phyloP scores from a whole-genome alignment of 768 basidiomycete species.

The Pleurotus tuoliensis region DNA sequence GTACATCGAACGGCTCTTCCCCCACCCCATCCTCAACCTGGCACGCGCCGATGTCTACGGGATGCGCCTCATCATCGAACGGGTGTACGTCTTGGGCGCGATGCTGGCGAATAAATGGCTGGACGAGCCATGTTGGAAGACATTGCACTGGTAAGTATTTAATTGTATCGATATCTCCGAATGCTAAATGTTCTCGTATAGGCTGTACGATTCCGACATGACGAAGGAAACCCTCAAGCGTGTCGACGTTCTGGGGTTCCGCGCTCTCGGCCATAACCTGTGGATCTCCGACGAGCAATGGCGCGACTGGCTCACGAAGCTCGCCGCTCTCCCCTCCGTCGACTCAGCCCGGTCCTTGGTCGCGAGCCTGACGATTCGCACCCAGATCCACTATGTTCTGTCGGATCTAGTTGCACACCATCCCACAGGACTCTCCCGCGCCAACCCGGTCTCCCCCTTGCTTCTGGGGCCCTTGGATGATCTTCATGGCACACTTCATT shows the following conservation, averaged over 20 bases:
- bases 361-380: not conserved
- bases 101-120: constrained; percentile 65
- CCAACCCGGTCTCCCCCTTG: constrained; percentile 12
- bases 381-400: not conserved
- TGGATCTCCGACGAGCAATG: constrained; percentile 13
- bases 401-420: not conserved
- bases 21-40: constrained; percentile 34
- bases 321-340: constrained; percentile 4
- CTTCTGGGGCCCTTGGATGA: constrained; percentile 4
- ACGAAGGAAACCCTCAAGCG: constrained; percentile 7
- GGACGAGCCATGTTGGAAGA: constrained; percentile 49
- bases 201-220: constrained; percentile 3
- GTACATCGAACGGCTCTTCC: constrained; percentile 56
- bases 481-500: not conserved
- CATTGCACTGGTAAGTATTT: constrained; percentile 46
- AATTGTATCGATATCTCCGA: not conserved
- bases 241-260: constrained; percentile 14
- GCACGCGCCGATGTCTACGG: constrained; percentile 31
- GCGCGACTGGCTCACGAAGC: constrained; percentile 9
- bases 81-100: constrained; percentile 47
- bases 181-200: not conserved
- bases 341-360: not conserved
- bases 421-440: not conserved
- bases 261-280: constrained; percentile 16
- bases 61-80: constrained; percentile 40